A percentile compares a stretch with the other conserved stretches of the same genome.
Evolutionary conservation across 768 basidiomycete genomes (phyloP).

Genomic region (Ramaria sp.): DNA sequence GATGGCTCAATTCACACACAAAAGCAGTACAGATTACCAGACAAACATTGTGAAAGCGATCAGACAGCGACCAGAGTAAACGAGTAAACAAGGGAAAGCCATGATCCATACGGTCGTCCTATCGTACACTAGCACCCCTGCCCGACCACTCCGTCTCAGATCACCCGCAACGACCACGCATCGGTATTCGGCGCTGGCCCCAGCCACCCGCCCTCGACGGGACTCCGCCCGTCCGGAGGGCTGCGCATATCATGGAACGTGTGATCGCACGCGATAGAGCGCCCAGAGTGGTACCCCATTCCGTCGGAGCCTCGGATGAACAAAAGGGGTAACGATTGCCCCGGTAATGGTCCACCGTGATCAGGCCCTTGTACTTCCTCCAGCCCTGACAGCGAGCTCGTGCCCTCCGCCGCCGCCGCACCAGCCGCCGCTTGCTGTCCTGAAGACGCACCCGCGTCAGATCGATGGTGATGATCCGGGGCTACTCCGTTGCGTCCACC

Average conservation of each 20-base stretch:
- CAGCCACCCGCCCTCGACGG: slow-evolving; percentile 61
- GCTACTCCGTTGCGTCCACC: not conserved
- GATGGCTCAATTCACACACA: not conserved
- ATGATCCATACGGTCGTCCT: not conserved
- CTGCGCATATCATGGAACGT: slow-evolving; percentile 54
- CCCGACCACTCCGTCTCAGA: slow-evolving; percentile 31
- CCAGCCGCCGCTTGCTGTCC: not conserved
- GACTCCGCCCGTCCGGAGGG: slow-evolving; percentile 33
- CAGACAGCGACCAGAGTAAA: not conserved
- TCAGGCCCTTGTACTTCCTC: slow-evolving; percentile 9
- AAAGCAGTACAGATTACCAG: not conserved
- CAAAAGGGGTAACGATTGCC: slow-evolving; percentile 45
- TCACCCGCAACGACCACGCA: slow-evolving; percentile 72
- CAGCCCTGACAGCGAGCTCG: not conserved
- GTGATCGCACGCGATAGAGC: slow-evolving; percentile 75
- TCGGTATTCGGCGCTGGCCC: slow-evolving; percentile 56
- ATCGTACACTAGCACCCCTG: not conserved
- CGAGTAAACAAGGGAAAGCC: slow-evolving; percentile 1
- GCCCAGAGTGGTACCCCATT: slow-evolving; percentile 83
- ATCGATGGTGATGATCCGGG: not conserved
- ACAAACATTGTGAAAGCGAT: slow-evolving; percentile 5
- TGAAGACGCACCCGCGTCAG: not conserved
- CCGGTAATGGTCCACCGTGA: slow-evolving; percentile 6
- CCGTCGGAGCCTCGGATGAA: slow-evolving; percentile 77
- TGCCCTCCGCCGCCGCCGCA: too few species aligned